Conservation (phyloP, 345 rosid genomes). For the Corymbia maculata region DNA sequence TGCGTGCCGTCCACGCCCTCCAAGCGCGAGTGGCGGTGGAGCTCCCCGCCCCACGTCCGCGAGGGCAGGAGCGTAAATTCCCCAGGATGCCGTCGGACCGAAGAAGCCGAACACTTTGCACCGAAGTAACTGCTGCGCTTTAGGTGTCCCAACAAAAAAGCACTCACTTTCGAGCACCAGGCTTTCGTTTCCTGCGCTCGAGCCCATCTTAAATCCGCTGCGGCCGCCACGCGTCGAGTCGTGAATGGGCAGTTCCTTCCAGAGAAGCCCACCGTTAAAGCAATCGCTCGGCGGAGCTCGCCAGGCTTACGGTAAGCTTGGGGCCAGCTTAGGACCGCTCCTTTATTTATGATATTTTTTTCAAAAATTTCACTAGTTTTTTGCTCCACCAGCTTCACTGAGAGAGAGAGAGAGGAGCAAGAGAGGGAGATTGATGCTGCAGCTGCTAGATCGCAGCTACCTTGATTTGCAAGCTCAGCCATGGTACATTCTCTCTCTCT, state of each 20-base stretch:
- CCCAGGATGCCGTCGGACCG: background rate
- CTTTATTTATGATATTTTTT: background rate
- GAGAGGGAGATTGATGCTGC: background rate
- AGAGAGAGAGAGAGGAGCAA: background rate
- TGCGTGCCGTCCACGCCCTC: background rate
- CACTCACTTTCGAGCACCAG: background rate
- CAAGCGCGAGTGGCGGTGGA: background rate
- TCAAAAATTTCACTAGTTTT: background rate
- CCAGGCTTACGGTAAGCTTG: background rate
- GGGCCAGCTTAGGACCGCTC: background rate
- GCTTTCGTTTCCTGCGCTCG: background rate
- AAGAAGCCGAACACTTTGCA: background rate
- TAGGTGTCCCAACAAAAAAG: background rate
- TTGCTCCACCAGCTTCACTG: background rate
- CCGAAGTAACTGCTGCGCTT: background rate
- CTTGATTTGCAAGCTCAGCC: conserved; percentile 31
- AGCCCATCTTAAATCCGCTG: background rate
- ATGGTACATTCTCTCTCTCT: conserved; percentile 9
- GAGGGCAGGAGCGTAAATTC: background rate
- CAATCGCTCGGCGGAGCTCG: background rate
- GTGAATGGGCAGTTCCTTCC: accelerated
- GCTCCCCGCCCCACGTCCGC: background rate
- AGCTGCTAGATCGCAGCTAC: conserved; percentile 1
- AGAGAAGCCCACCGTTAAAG: accelerated
- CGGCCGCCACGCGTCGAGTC: background rate